Conservation (phyloP, 768 basidiomycete species). For the Amanita muscaria region DNA sequence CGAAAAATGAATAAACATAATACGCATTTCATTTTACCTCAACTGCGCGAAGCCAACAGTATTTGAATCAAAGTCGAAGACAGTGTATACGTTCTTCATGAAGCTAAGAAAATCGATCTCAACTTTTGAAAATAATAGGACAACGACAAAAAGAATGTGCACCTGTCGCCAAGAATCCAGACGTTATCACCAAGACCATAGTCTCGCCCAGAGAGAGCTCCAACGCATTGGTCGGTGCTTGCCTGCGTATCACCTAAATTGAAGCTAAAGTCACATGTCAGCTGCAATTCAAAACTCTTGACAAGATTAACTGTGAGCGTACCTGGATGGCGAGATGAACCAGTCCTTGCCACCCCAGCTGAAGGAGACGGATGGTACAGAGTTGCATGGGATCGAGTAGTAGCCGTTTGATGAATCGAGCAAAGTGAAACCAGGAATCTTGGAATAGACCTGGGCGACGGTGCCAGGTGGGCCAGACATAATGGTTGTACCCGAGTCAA, state of each 20-base stretch:
- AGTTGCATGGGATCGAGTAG: neutral
- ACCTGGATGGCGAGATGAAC: neutral
- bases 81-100: too few relatives aligned
- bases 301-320: neutral
- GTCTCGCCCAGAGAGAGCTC: neutral
- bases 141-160: neutral
- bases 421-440: neutral
- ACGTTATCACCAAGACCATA: neutral
- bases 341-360: neutral
- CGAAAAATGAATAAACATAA: too few relatives aligned
- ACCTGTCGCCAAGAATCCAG: constrained; percentile 1
- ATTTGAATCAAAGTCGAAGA: constrained; percentile 24
- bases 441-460: neutral
- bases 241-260: neutral
- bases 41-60: constrained; percentile 30
- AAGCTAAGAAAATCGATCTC: constrained; percentile 14
- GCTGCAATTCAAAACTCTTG: neutral
- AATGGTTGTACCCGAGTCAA: neutral
- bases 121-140: neutral
- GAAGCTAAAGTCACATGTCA: neutral
- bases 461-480: neutral
- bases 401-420: neutral
- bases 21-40: too few relatives aligned
- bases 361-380: neutral
- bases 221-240: neutral